Conservation (phyloP, 225 moss, liverwort and hornwort species). For the Marchantia paleacea region DNA sequence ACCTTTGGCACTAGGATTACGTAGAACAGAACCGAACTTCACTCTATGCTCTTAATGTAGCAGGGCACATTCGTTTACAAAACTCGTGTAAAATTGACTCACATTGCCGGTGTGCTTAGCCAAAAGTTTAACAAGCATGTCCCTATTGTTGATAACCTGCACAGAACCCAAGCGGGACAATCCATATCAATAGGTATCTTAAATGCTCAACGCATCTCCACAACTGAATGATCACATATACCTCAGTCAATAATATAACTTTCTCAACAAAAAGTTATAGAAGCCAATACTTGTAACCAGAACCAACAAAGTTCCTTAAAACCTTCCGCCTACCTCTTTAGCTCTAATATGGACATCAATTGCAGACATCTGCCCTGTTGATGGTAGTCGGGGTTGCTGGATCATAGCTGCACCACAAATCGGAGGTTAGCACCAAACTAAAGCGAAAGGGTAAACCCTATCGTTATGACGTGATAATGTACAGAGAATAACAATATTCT, state of each 20-base stretch:
- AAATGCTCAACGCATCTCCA: background rate
- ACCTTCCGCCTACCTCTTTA: conserved; percentile 56
- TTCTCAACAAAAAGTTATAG: no score
- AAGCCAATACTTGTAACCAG: background rate
- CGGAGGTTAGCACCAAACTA: background rate
- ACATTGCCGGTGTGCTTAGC: conserved; percentile 96
- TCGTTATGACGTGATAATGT: background rate
- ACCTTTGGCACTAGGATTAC: background rate
- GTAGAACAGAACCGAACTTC: no score
- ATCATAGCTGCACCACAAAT: conserved; percentile 76
- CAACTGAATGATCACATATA: no score
- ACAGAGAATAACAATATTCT: background rate
- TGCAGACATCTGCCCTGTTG: conserved; percentile 99
- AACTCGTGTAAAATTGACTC: conserved; percentile 13
- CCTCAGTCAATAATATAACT: background rate
- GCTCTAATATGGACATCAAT: conserved; percentile 98
- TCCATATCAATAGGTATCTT: background rate
- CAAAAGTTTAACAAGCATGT: conserved; percentile 74
- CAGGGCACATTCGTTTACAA: background rate
- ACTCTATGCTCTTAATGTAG: no score
- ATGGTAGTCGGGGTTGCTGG: conserved; percentile 97
- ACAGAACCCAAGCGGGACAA: conserved; percentile 14
- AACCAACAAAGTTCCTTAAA: background rate
- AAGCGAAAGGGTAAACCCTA: background rate
- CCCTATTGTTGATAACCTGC: conserved; percentile 94